These are phyloP conservation scores for Anaeromyces robustus DNA, from an alignment of 192 early-diverging fungal species.

Conservation along the genomic window DNA sequence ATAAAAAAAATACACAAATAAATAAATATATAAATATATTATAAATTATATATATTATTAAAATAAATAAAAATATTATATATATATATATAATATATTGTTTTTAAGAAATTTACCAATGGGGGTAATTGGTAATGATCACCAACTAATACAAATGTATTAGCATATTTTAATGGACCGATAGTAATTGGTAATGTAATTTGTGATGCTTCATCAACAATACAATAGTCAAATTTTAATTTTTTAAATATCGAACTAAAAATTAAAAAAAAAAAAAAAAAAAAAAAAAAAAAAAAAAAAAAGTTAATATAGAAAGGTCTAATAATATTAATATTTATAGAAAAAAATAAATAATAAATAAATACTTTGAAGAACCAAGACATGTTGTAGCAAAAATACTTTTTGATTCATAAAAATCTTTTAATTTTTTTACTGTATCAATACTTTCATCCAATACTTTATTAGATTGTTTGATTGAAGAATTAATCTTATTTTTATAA, in stretches of 20 bases:
- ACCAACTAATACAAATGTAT: constrained; percentile 82
- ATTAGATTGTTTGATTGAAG: constrained; percentile 15
- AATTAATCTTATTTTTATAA: constrained; percentile 15
- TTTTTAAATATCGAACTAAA: constrained; percentile 49
- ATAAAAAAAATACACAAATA: background rate
- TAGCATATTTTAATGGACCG: constrained; percentile 66
- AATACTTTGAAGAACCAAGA: constrained; percentile 65
- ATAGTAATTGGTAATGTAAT: constrained; percentile 78
- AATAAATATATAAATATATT: background rate
- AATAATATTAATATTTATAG: background rate
- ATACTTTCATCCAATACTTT: constrained; percentile 15
- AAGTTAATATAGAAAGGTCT: background rate
- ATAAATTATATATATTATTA: background rate
- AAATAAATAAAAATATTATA: too few relatives aligned
- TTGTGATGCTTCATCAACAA: constrained; percentile 93
- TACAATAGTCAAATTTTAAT: constrained; percentile 83
- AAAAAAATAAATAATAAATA: constrained; percentile 1
- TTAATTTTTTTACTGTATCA: constrained; percentile 40
- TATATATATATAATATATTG: background rate
- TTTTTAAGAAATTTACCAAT: constrained; percentile 37
- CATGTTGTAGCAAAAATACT: constrained; percentile 78
- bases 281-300: background rate
- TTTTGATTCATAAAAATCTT: constrained; percentile 35
- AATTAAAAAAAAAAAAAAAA: background rate
- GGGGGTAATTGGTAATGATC: constrained; percentile 93